phyloP scores from a whole-genome alignment of 257 asterid species.

The Fraxinus quadrangulata region DNA sequence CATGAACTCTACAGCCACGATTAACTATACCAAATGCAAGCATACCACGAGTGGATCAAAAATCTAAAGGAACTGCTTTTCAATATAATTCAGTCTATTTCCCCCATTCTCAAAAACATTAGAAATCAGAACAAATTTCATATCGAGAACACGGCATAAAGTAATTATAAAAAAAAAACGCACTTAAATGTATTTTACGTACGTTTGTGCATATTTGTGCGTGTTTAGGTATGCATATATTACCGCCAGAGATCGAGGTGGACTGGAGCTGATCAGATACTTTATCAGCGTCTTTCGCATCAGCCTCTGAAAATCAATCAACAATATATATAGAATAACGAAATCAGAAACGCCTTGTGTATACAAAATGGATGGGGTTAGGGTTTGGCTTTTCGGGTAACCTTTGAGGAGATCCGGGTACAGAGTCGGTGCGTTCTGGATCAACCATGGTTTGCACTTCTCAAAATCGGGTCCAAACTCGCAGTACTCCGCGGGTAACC shows the following conservation, averaged over 20 bases:
- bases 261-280: conserved; percentile 79
- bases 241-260: conserved; percentile 76
- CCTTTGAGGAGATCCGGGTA: conserved; percentile 92
- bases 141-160: not conserved
- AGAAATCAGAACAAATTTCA: conserved; percentile 13
- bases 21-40: not conserved
- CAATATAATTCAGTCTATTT: too few species aligned
- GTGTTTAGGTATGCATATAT: not conserved
- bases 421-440: conserved; percentile 64
- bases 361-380: not conserved
- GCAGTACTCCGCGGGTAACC: conserved; percentile 90
- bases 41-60: too few species aligned
- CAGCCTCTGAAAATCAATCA: conserved; percentile 51
- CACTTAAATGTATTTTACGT: not conserved
- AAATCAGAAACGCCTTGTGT: not conserved
- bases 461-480: conserved; percentile 91
- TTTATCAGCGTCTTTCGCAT: conserved; percentile 61
- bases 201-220: not conserved
- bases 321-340: not conserved
- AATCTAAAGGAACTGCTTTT: too few species aligned
- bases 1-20: not conserved
- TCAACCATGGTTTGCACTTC: conserved; percentile 96
- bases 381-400: conserved; percentile 30
- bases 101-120: not conserved
- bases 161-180: conserved; percentile 1